Percentiles rank a stretch among this genome's conserved stretches.
Conservation (phyloP, 2,329 filamentous ascomycete genomes). For the Herpotrichia juniperi region DNA sequence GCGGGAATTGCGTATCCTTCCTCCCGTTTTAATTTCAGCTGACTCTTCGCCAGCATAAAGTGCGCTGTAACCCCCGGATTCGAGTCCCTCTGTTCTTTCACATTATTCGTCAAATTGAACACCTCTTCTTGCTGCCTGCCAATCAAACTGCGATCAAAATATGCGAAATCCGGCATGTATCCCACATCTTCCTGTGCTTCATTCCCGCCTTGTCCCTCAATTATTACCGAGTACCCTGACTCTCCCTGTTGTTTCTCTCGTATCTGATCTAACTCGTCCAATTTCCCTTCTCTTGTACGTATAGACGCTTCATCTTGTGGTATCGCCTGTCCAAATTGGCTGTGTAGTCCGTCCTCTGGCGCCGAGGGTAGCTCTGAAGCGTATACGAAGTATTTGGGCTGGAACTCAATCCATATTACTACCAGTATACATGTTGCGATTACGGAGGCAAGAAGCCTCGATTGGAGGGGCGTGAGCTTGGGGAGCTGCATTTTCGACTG, state of each 20-base stretch:
- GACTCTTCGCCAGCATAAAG: constrained; percentile 67
- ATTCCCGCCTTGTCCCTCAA: constrained; percentile 47
- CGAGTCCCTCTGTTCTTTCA: constrained; percentile 65
- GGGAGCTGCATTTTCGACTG: constrained; percentile 46
- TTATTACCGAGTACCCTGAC: background rate
- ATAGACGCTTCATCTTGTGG: constrained; percentile 55
- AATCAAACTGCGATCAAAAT: constrained; percentile 67
- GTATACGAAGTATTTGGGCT: constrained; percentile 61
- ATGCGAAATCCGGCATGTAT: constrained; percentile 67
- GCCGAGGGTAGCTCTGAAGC: constrained; percentile 60
- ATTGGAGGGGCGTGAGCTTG: constrained; percentile 71
- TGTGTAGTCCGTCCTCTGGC: constrained; percentile 16
- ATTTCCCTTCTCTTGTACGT: constrained; percentile 41
- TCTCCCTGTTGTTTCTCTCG: constrained; percentile 29
- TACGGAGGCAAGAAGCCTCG: constrained; percentile 72
- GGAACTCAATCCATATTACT: constrained; percentile 66
- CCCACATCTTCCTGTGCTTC: constrained; percentile 37
- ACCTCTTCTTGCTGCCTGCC: constrained; percentile 62
- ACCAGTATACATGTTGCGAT: constrained; percentile 66
- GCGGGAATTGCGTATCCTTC: constrained; percentile 32
- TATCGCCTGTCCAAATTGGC: constrained; percentile 20
- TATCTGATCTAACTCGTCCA: background rate
- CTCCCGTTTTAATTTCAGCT: constrained; percentile 55
- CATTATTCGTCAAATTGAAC: constrained; percentile 68
- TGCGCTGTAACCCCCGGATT: constrained; percentile 65